A percentile compares a stretch with the other conserved stretches of the same genome.
Conservation (phyloP, 352 stramenopile genomes). For the Elongisporangium prolatum region DNA sequence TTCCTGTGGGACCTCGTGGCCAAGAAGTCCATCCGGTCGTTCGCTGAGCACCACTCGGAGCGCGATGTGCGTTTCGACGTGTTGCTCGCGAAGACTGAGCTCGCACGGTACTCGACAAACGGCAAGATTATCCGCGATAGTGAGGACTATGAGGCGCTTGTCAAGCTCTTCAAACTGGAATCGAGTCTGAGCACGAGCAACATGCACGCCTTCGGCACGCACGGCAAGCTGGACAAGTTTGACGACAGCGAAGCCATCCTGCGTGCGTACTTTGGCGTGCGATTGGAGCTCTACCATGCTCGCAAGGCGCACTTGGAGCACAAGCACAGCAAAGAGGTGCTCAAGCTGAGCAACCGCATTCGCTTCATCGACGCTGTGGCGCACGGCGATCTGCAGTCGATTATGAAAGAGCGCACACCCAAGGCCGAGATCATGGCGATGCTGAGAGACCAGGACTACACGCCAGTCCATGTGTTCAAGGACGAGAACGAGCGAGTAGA, state of each 20-base stretch:
- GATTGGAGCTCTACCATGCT: slow-evolving; percentile 85
- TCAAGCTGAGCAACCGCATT: slow-evolving; percentile 95
- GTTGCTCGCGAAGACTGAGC: slow-evolving; percentile 62
- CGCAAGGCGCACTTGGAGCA: slow-evolving; percentile 80
- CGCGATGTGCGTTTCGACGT: slow-evolving; percentile 81
- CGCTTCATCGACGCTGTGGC: slow-evolving; percentile 97
- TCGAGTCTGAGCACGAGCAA: slow-evolving; percentile 94
- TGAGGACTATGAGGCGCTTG: slow-evolving; percentile 46
- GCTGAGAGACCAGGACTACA: slow-evolving; percentile 40
- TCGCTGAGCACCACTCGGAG: slow-evolving; percentile 98
- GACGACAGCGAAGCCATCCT: slow-evolving; percentile 89
- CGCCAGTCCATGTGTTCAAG: slow-evolving; percentile 46
- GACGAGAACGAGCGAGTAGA: slow-evolving; percentile 18
- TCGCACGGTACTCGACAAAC: slow-evolving; percentile 28
- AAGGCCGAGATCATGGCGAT: slow-evolving; percentile 55
- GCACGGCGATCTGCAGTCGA: slow-evolving; percentile 89
- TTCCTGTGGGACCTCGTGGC: slow-evolving; percentile 91
- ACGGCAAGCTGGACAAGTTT: slow-evolving; percentile 92
- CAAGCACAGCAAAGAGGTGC: slow-evolving; percentile 81
- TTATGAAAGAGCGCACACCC: slow-evolving; percentile 68
- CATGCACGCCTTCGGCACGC: slow-evolving; percentile 96
- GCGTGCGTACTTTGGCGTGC: slow-evolving; percentile 91
- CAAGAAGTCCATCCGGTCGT: slow-evolving; percentile 84
- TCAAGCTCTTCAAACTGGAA: slow-evolving; percentile 94
- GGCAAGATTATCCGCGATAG: slow-evolving; percentile 44